Evolutionary conservation across 148 eudicot species (phyloP).

Genomic region (Rhododendron kiyosumense): DNA sequence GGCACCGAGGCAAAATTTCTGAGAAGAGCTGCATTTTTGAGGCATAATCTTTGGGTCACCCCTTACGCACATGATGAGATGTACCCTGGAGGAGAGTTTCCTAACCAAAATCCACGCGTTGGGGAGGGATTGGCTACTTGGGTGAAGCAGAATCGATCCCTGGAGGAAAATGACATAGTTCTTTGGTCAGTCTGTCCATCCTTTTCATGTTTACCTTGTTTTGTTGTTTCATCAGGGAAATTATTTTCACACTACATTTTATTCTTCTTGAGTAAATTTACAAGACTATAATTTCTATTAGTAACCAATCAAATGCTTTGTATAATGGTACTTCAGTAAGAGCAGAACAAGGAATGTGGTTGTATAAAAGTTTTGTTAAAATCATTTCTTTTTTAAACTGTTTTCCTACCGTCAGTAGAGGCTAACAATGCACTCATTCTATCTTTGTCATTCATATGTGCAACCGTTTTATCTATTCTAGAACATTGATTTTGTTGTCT

Average conservation of each 20-base stretch:
- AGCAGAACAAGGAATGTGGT: neutral
- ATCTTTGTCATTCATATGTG: neutral
- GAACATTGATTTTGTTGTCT: neutral
- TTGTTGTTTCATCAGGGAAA: neutral
- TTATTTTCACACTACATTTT: neutral
- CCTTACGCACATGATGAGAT: conserved; percentile 68
- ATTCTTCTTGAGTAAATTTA: neutral
- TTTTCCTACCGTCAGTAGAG: neutral
- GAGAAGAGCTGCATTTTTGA: conserved; percentile 92
- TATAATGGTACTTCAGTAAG: neutral
- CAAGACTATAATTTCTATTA: neutral
- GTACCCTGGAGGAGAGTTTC: conserved; percentile 97
- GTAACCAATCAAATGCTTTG: neutral
- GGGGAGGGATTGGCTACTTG: conserved; percentile 96
- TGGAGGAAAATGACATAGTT: conserved; percentile 89
- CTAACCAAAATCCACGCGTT: conserved; percentile 93
- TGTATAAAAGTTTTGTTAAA: neutral
- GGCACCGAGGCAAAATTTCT: conserved; percentile 90
- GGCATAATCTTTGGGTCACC: conserved; percentile 97
- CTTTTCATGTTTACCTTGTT: neutral
- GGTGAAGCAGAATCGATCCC: conserved; percentile 81
- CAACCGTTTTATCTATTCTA: neutral
- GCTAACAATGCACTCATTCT: neutral
- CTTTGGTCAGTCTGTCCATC: conserved; percentile 63
- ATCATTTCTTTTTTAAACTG: neutral